Evolutionary conservation across 306 rosid species (phyloP), one percentile per base, ranked within the genome.

Genomic region (Echinosophora koreensis): DNA sequence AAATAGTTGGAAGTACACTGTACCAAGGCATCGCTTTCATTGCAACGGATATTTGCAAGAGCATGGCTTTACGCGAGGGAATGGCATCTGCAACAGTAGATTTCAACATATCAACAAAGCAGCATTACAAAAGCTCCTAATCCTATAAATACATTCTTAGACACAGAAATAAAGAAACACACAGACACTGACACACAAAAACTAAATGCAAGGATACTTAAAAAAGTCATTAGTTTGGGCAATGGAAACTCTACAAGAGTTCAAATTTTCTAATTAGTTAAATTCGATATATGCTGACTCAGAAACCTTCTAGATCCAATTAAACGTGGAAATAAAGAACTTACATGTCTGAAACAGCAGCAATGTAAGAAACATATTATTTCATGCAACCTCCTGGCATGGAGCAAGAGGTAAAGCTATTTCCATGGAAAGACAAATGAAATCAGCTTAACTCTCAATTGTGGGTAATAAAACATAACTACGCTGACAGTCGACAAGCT

Each of bases 11-110:
- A 82, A 95, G 96, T 78, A 84, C 27, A 71, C 75, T n/a, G 84
- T 90, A 92, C 89, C 90, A 92, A 66, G 97, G 98, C 98, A 92
- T 92, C 62, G 96, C 92, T 84, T 89, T 92, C 95, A 92, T 83
- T 51, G 97, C 91, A 44, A 90, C 93, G 75, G 3, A 58, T 70
- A 95, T 92, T 88, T 95, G 98, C 87, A 90, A 82, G 61, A 89
- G 83, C 91, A 95, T 95, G 70, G 96, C 93, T 69, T 79, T 81
- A 62, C 80, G 89, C 12, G 92, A 85, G 27, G 98, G 98, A 79
- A 92, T 84, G 34, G 90, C 91, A 80, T 95, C 98, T 95, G 90
- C 87, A 87, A 62, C 32, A 82, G 38, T 41, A 75, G 69, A 56
- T 59, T 74, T 59, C 42, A 69, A 51, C 11, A 78, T 57, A 62